Evolutionary conservation across 2,329 filamentous ascomycete genomes (phyloP).

Genomic region (Lachnellula subtilissima): DNA sequence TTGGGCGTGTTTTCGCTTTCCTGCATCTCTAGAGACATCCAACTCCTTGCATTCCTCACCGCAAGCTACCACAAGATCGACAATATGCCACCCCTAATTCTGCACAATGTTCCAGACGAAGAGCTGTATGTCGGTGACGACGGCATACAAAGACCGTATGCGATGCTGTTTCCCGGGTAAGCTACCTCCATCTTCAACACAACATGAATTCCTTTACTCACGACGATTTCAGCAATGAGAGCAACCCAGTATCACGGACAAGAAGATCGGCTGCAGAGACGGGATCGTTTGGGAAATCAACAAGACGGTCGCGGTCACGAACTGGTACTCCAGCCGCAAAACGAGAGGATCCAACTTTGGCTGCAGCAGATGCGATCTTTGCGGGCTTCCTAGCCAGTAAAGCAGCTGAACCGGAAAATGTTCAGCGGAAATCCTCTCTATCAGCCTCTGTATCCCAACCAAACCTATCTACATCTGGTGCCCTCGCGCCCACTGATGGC

Average conservation of each 20-base stretch:
- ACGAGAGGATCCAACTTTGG: conserved; percentile 57
- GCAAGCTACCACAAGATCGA: neutral
- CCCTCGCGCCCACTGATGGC: conserved; percentile 24
- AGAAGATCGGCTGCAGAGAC: conserved; percentile 54
- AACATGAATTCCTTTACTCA: conserved; percentile 6
- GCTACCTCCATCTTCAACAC: conserved; percentile 22
- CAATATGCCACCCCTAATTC: conserved; percentile 58
- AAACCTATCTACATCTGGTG: conserved; percentile 33
- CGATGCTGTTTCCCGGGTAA: conserved; percentile 61
- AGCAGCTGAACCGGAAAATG: conserved; percentile 27
- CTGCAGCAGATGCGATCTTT: conserved; percentile 58
- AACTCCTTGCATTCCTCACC: neutral
- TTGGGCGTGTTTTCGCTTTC: neutral
- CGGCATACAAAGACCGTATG: conserved; percentile 60
- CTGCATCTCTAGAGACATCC: neutral
- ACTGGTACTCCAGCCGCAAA: conserved; percentile 48
- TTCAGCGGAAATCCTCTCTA: conserved; percentile 30
- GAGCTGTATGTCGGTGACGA: conserved; percentile 63
- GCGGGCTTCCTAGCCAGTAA: conserved; percentile 50
- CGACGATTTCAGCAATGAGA: conserved; percentile 44
- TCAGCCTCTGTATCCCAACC: conserved; percentile 31
- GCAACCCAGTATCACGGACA: conserved; percentile 44
- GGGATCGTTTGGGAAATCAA: conserved; percentile 64
- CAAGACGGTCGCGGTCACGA: conserved; percentile 56
- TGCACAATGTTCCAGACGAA: conserved; percentile 65